Conservation (phyloP, 768 basidiomycete species). For the Lactarius trivialis region DNA sequence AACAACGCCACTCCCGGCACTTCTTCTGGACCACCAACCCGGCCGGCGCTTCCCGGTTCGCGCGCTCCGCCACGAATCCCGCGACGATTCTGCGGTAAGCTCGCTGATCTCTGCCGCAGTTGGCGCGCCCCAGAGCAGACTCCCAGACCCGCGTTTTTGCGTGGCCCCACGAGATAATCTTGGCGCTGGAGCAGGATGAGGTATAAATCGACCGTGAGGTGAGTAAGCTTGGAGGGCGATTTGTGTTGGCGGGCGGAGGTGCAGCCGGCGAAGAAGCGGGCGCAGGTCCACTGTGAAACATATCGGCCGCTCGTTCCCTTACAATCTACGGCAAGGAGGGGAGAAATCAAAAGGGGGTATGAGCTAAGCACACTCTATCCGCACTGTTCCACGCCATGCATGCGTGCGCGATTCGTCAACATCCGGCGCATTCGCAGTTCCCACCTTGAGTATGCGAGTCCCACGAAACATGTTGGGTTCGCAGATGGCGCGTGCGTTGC, state of each 20-base stretch:
- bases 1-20: too few species aligned
- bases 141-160: constrained; percentile 53
- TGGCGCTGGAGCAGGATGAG: constrained; percentile 60
- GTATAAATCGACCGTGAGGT: constrained; percentile 57
- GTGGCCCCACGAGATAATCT: constrained; percentile 56
- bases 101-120: constrained; percentile 83
- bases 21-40: neutral
- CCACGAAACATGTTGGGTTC: too few species aligned
- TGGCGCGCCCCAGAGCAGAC: constrained; percentile 83
- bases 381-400: constrained; percentile 62
- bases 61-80: constrained; percentile 62
- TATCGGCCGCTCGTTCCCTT: too few species aligned
- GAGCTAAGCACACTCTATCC: too few species aligned
- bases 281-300: constrained; percentile 59
- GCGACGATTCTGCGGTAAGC: constrained; percentile 67
- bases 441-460: constrained; percentile 26
- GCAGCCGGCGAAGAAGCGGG: constrained; percentile 59
- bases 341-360: too few species aligned
- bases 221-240: constrained; percentile 48
- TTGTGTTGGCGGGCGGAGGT: constrained; percentile 43
- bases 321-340: too few species aligned
- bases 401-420: constrained; percentile 48
- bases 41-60: constrained; percentile 1
- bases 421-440: constrained; percentile 40
- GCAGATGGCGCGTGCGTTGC: too few species aligned